These are phyloP conservation scores for Ustilago shanxiensis DNA, from an alignment of 1,284 basidiomycete species.

Conservation along the genomic window DNA sequence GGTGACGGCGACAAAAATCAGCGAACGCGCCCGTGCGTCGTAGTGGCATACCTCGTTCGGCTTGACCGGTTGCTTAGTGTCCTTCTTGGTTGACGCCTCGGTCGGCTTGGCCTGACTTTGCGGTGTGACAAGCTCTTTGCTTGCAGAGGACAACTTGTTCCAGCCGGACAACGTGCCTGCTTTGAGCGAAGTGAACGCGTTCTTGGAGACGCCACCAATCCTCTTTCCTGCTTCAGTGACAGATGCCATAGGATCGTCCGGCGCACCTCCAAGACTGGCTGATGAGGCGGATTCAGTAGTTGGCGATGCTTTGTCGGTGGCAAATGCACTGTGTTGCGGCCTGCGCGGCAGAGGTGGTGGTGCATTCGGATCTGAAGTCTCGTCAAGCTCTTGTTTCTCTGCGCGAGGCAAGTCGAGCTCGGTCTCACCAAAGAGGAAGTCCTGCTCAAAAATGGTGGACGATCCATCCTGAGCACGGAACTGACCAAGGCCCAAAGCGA, in stretches of 20 bases:
- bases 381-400: neutral
- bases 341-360: neutral
- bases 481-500: conserved; percentile 63
- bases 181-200: conserved; percentile 43
- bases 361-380: neutral
- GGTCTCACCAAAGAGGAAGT: conserved; percentile 56
- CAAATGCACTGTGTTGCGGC: neutral
- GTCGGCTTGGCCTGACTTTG: conserved; percentile 2
- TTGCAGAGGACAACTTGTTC: conserved; percentile 43
- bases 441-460: conserved; percentile 61
- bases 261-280: neutral
- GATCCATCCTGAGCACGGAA: conserved; percentile 58
- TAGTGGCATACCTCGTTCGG: conserved; percentile 66
- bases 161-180: conserved; percentile 39
- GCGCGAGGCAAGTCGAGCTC: conserved; percentile 27
- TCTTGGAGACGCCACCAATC: conserved; percentile 40
- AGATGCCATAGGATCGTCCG: conserved; percentile 20
- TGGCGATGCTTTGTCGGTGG: neutral
- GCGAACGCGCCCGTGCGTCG: conserved; percentile 59
- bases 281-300: neutral
- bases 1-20: conserved; percentile 59
- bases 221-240: conserved; percentile 33
- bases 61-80: conserved; percentile 48
- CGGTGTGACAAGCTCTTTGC: conserved; percentile 37
- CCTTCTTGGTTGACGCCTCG: conserved; percentile 1